A percentile compares a stretch with the other conserved stretches of the same genome.
phyloP scores from a whole-genome alignment of 306 rosid species.

The Glycine latifolia region DNA sequence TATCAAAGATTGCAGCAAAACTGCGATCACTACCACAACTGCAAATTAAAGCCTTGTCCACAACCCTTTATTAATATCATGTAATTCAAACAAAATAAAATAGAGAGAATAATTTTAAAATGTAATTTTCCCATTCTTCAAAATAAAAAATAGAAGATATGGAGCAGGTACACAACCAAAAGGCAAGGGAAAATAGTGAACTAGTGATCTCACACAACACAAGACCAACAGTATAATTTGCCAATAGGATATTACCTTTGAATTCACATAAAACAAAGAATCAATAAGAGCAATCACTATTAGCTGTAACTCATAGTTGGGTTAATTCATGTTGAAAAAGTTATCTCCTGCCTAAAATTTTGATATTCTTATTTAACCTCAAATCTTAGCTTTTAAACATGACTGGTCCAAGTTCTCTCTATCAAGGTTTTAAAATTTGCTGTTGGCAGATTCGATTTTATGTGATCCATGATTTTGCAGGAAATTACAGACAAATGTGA shows the following conservation, averaged over 20 bases:
- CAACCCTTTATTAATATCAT: neutral
- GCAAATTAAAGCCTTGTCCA: neutral
- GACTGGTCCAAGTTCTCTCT: neutral
- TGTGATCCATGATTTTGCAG: neutral
- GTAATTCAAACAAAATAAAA: neutral
- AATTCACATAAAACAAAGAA: neutral
- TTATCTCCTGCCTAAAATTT: neutral
- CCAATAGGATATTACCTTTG: slow-evolving; percentile 8
- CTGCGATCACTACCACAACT: neutral
- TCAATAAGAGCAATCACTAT: neutral
- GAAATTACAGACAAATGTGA: neutral
- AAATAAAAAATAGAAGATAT: neutral
- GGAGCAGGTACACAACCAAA: neutral
- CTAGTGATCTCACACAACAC: neutral
- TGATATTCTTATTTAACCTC: neutral
- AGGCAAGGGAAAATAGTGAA: neutral
- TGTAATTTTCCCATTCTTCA: neutral
- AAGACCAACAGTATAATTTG: neutral
- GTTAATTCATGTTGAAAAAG: neutral
- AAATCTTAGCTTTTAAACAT: neutral
- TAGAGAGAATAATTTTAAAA: neutral
- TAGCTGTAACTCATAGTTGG: neutral
- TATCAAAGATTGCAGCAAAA: neutral
- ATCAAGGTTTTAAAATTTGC: neutral
- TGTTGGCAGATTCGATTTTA: neutral